Evolutionary conservation across 176 grass and related monocot species (phyloP), one percentile per base, ranked within the genome.

Genomic region (Musa acuminata): DNA sequence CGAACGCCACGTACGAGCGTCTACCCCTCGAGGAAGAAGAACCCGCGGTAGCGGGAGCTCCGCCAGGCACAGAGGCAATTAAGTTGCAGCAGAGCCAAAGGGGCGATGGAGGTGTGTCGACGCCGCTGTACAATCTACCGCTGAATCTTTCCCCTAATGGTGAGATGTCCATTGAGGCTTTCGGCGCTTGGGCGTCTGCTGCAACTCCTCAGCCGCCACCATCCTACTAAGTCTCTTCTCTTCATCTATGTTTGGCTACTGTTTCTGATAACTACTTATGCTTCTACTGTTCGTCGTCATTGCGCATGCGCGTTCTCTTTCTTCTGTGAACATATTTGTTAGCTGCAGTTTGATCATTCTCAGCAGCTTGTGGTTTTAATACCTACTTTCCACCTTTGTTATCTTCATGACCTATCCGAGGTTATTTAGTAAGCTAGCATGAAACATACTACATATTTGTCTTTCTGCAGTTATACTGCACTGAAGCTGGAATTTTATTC

Each of bases 1-100:
- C 88, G 51, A 91, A 91, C 72, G 88, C 88, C 59, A 87, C 85
- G 23, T 91, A 91, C 75, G 88, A 91, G 82, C 85, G 88, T 9
- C 83, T 91, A 49, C 85, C 88, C 12, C 80, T 91, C 8, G 82
- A 73, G 53, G 88, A 91, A 0, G 88, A 87, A 53, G 85, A 91
- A 29, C 67, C 43, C 13, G 75, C 80, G 53, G 72, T 65, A 0
- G 35, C 35, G 4, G 35, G 35, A 43, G 35, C 35, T 43, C 35
- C 35, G 3, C 35, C 0, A 43, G 84, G 75, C 7, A 69, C 74
- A 1, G 85, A 82, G 23, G 76, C 51, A 22, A 69, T 82, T 65
- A 68, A 82, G 55, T 22, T 80, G 49, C 62, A 72, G 0, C 74
- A 83, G 6, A 83, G 73, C 13, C 80, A 82, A 14, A 43, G 35